Evolutionary conservation across 345 rosid species (phyloP), one percentile per base, ranked within the genome.

Genomic region (Camelina hispida): DNA sequence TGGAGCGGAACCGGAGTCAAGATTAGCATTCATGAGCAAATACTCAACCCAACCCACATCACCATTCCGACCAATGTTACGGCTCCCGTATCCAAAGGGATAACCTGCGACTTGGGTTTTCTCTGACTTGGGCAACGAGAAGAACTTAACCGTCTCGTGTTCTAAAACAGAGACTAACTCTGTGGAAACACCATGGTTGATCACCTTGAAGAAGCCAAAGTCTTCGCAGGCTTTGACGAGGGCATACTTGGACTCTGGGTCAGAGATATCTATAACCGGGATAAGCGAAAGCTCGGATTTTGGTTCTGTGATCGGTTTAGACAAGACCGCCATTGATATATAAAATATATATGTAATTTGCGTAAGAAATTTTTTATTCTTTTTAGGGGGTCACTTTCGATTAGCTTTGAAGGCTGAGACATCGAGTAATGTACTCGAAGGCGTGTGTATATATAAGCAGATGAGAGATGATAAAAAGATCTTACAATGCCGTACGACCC

Each of bases 31-130:
- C 58, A 93, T 83, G 62, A 93, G 83, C 62, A 93, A 84, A 70
- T 77, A 83, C 53, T 90, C 98, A 46, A 93, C 82, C 95, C 94
- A 87, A 18, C 98, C 98, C 16, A 88, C 82, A 66, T 93, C 96
- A 17, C 91, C 96, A 17, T 85, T 89, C 1, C 28, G 73, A 23
- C 98, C 98, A 68, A 93, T 93, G 58, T 82, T 77, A 46, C 77
- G 85, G 81, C 66, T 85, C 25, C 95, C 96, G 43, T 93, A 93
- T 32, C 98, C 98, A 50, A 81, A 88, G 6, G 95, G 98, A 69
- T 80, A 59, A n/a, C 89, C 87, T n/a, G 50, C 84, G 48, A 75
- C 78, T 65, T 65, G 75, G 28, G 82, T 87, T 78, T 93, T 93
- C 75, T 83, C 88, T 1, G 87, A 72, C 46, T 82, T 84, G 11